Conservation (phyloP, 345 rosid species). For the Jatropha curcas region DNA sequence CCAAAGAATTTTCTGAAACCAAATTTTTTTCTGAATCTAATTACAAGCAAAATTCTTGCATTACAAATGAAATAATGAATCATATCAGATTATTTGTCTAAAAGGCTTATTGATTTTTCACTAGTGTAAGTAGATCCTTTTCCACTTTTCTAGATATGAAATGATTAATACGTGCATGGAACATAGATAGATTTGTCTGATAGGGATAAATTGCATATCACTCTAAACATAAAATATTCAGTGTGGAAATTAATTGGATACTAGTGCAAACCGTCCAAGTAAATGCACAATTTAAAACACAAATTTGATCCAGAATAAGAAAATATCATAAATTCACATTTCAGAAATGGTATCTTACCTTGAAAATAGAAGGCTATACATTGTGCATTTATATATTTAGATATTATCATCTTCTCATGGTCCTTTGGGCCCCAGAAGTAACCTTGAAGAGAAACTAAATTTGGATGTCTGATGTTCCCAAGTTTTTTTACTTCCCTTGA, state of each 20-base stretch:
- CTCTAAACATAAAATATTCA: no score
- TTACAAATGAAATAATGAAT: not conserved
- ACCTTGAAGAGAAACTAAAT: slow-evolving; percentile 77
- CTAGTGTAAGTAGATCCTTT: not conserved
- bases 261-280: not conserved
- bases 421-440: slow-evolving; percentile 87
- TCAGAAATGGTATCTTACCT: slow-evolving; percentile 42
- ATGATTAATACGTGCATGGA: not conserved
- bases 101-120: not conserved
- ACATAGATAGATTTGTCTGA: not conserved
- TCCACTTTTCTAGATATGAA: not conserved
- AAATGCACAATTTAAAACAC: not conserved
- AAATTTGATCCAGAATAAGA: not conserved
- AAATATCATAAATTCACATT: not conserved
- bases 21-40: not conserved
- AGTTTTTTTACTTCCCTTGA: slow-evolving; percentile 88
- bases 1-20: no score
- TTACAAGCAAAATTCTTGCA: not conserved
- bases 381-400: slow-evolving; percentile 56
- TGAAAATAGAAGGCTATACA: slow-evolving; percentile 76
- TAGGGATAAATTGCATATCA: not conserved
- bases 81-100: not conserved
- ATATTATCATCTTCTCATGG: slow-evolving; percentile 80
- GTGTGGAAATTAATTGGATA: not conserved
- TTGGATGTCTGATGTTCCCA: slow-evolving; percentile 78